Percentiles rank a stretch among this genome's conserved stretches.
These are phyloP conservation scores for Lasiosphaeria ovina DNA, from an alignment of 495 filamentous ascomycete species.

Conservation along the genomic window DNA sequence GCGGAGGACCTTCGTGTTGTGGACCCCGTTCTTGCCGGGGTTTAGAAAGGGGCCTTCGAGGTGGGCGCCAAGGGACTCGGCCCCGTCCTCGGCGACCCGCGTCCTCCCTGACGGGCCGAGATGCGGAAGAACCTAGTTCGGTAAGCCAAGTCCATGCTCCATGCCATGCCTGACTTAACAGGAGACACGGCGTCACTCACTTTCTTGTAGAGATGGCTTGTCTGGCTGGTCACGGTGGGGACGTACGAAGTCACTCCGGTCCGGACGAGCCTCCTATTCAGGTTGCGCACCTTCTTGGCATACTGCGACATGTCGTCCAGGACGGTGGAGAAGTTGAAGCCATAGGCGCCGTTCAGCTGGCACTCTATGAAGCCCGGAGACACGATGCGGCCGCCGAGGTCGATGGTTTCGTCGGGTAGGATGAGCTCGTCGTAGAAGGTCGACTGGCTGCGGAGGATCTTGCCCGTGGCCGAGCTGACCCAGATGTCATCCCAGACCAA, in stretches of 20 bases:
- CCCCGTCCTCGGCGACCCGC: constrained; percentile 57
- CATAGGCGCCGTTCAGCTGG: constrained; percentile 81
- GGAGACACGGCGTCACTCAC: constrained; percentile 20
- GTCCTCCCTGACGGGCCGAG: constrained; percentile 63
- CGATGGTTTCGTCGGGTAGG: constrained; percentile 59
- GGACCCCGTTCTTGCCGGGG: constrained; percentile 67
- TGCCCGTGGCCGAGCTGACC: constrained; percentile 72
- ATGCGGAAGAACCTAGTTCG: constrained; percentile 60
- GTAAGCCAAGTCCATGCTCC: neutral
- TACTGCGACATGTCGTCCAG: constrained; percentile 65
- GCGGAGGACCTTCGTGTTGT: constrained; percentile 65
- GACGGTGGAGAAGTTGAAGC: constrained; percentile 78
- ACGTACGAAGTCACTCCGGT: constrained; percentile 84
- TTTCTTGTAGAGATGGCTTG: constrained; percentile 65
- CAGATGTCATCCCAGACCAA: constrained; percentile 73
- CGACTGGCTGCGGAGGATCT: constrained; percentile 71
- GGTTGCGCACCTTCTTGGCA: constrained; percentile 58
- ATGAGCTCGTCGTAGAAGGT: constrained; percentile 69
- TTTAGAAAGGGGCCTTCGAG: constrained; percentile 82
- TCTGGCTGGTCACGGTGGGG: constrained; percentile 72
- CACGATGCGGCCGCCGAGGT: constrained; percentile 75
- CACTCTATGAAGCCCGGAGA: constrained; percentile 82
- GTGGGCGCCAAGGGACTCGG: constrained; percentile 81
- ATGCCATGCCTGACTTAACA: neutral
- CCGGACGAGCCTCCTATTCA: constrained; percentile 65